Evolutionary conservation across 163 green algal species (phyloP).

Genomic region (Prototheca cutis): DNA sequence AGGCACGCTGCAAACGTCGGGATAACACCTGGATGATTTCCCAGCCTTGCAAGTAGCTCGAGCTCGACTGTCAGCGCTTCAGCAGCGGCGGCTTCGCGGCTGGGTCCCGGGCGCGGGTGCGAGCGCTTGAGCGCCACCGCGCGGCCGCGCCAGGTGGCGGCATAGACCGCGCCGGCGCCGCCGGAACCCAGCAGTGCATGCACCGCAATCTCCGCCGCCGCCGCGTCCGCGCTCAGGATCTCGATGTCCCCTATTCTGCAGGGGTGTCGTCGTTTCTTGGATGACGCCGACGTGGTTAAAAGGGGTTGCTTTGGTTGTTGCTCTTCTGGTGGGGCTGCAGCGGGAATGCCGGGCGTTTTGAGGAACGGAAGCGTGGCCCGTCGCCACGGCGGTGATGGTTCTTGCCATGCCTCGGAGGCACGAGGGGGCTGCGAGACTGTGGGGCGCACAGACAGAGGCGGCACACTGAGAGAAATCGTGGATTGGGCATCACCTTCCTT

Average conservation of each 20-base stretch:
- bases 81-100: constrained; percentile 15
- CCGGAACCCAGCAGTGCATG: constrained; percentile 43
- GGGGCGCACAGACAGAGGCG: too few species aligned
- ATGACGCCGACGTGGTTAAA: too few species aligned
- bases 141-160: constrained; percentile 13
- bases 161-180: constrained; percentile 24
- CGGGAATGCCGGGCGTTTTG: neutral
- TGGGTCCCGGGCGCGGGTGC: constrained; percentile 32
- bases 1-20: constrained; percentile 46
- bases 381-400: neutral
- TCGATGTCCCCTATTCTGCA: neutral
- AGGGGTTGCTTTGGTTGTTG: too few species aligned
- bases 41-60: constrained; percentile 43
- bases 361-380: neutral
- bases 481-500: too few species aligned
- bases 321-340: too few species aligned
- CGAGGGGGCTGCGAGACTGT: too few species aligned
- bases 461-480: too few species aligned
- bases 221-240: constrained; percentile 22
- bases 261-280: too few species aligned
- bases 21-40: constrained; percentile 42
- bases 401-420: neutral
- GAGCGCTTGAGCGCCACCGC: constrained; percentile 51
- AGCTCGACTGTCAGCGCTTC: constrained; percentile 43
- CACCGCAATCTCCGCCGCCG: constrained; percentile 44